These are phyloP conservation scores for Pseudogymnoascus sp. DNA, from an alignment of 2,329 filamentous ascomycete species.

Conservation along the genomic window DNA sequence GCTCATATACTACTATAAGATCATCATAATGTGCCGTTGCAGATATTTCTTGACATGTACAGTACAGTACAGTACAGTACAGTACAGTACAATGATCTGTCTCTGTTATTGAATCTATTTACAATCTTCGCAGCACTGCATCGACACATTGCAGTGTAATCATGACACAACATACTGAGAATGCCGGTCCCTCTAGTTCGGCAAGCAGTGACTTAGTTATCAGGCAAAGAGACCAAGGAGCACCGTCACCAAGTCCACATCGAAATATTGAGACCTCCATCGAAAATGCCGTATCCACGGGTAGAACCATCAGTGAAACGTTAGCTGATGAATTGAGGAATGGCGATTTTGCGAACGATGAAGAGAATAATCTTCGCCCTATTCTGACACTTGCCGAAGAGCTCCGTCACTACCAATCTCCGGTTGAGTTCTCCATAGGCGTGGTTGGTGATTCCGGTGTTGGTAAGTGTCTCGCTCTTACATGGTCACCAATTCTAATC, in stretches of 20 bases:
- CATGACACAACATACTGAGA: slow-evolving; percentile 1
- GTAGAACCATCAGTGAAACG: slow-evolving; percentile 12
- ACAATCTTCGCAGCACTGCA: background rate
- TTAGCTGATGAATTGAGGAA: slow-evolving; percentile 12
- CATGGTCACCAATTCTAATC: background rate
- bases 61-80: too few relatives aligned
- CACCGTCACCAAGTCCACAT: background rate
- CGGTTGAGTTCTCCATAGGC: slow-evolving; percentile 16
- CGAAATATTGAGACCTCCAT: background rate
- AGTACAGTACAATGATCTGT: background rate
- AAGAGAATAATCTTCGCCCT: slow-evolving; percentile 14
- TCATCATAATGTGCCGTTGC: background rate
- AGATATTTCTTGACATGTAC: background rate
- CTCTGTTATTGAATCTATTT: background rate
- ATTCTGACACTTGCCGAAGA: slow-evolving; percentile 16
- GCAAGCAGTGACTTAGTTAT: background rate
- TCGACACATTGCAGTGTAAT: background rate
- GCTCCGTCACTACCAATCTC: slow-evolving; percentile 16
- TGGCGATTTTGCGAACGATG: slow-evolving; percentile 14
- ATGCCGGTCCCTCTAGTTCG: background rate
- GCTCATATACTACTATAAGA: background rate
- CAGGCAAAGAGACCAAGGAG: background rate
- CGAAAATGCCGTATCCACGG: slow-evolving; percentile 12
- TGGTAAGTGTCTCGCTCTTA: slow-evolving; percentile 11
- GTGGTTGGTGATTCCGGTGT: slow-evolving; percentile 18